Conservation (phyloP, 306 rosid genomes). For the Pterocarpus santalinus region DNA sequence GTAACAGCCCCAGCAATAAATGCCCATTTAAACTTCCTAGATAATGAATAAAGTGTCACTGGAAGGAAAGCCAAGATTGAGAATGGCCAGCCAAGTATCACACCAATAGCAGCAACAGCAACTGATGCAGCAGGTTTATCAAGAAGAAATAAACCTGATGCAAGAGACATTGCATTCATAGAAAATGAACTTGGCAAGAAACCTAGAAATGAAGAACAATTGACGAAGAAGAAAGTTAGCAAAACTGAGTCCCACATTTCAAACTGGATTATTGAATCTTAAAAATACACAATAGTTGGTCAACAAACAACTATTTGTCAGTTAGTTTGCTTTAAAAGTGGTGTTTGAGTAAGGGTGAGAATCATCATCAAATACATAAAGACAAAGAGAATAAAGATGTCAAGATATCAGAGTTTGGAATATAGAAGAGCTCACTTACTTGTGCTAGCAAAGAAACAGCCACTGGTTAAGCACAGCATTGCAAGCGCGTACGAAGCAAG, state of each 20-base stretch:
- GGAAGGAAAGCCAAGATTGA: conserved; percentile 96
- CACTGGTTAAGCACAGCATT: conserved; percentile 95
- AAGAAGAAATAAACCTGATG: conserved; percentile 91
- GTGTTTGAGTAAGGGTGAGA: not conserved
- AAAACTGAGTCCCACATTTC: conserved; percentile 16
- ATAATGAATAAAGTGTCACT: conserved; percentile 73
- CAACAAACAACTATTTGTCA: not conserved
- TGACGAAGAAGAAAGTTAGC: conserved; percentile 38
- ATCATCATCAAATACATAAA: not conserved
- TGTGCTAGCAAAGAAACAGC: conserved; percentile 98
- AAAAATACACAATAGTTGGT: conserved; percentile 19
- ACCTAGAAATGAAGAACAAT: conserved; percentile 61
- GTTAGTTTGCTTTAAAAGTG: not conserved
- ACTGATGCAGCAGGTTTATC: conserved; percentile 82
- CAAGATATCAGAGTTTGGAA: not conserved
- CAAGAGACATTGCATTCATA: conserved; percentile 92
- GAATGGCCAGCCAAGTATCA: conserved; percentile 99
- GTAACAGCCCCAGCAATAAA: conserved; percentile 79
- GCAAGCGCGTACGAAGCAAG: conserved; percentile 93
- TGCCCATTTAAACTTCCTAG: conserved; percentile 66
- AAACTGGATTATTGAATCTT: conserved; percentile 15
- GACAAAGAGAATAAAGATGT: conserved; percentile 20
- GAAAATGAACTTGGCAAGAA: conserved; percentile 99
- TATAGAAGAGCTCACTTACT: conserved; percentile 62
- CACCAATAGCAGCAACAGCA: conserved; percentile 84